A percentile compares a stretch with the other conserved stretches of the same genome.
Conservation (phyloP, 371 early-diverging fungal species). For the Circinella minor region DNA sequence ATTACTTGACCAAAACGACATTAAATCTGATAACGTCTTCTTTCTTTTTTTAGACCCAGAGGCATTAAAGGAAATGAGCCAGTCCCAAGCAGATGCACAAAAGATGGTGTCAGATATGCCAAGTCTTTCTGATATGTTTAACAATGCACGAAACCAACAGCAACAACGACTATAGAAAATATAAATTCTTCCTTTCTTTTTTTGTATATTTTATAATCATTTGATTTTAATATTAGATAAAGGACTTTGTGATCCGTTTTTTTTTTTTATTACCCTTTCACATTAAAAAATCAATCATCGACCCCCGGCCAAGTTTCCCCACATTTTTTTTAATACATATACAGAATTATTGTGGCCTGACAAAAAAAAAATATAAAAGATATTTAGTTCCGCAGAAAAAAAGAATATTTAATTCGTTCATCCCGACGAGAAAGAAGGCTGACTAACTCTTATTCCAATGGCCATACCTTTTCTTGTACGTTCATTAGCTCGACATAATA, state of each 20-base stretch:
- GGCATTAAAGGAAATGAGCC: constrained; percentile 37
- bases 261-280: not conserved
- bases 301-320: not conserved
- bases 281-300: no score
- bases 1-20: no score
- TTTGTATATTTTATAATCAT: not conserved
- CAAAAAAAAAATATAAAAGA: no score
- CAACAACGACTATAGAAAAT: constrained; percentile 14
- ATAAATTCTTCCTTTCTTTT: not conserved
- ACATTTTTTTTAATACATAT: not conserved
- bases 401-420: not conserved
- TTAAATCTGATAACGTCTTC: no score
- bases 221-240: not conserved
- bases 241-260: not conserved
- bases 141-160: constrained; percentile 20
- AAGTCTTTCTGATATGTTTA: constrained; percentile 43
- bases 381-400: not conserved
- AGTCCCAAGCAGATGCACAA: constrained; percentile 44
- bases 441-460: constrained; percentile 10
- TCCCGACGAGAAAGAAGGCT: not conserved
- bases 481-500: not conserved
- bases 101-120: constrained; percentile 47
- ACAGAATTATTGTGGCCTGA: not conserved
- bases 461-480: constrained; percentile 1
- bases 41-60: constrained; percentile 37